A percentile compares a stretch with the other conserved stretches of the same genome.
phyloP scores from a whole-genome alignment of 441 rosid species.

The Croton setiger region DNA sequence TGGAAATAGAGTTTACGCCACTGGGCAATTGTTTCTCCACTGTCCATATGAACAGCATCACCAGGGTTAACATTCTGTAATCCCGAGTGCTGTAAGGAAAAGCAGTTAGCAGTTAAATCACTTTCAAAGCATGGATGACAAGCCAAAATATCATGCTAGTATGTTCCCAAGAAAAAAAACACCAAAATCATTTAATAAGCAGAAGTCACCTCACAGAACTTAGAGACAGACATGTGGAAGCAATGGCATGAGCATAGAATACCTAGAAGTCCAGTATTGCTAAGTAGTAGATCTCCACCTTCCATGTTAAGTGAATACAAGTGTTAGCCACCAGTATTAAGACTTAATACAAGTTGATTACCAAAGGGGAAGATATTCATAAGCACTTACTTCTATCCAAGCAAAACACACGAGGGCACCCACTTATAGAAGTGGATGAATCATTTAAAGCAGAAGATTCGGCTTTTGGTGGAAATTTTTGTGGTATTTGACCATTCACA shows the following conservation, averaged over 20 bases:
- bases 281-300: constrained; percentile 56
- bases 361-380: not conserved
- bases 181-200: not conserved
- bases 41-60: constrained; percentile 45
- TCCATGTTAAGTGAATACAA: constrained; percentile 20
- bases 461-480: constrained; percentile 21
- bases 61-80: constrained; percentile 43
- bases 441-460: constrained; percentile 23
- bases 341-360: constrained; percentile 8
- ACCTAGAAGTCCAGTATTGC: constrained; percentile 45
- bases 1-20: constrained; percentile 48
- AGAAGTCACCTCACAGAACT: constrained; percentile 51
- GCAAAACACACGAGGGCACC: constrained; percentile 43
- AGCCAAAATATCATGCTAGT: constrained; percentile 10
- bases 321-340: constrained; percentile 14
- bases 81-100: constrained; percentile 45
- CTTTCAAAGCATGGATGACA: constrained; percentile 1
- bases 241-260: constrained; percentile 52
- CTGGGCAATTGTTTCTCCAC: constrained; percentile 47
- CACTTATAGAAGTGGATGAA: constrained; percentile 21
- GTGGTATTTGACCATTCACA: constrained; percentile 14
- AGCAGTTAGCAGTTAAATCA: constrained; percentile 10
- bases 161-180: constrained; percentile 8
- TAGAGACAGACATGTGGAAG: constrained; percentile 48
- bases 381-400: constrained; percentile 40